Conservation (phyloP, 2,329 filamentous ascomycete species). For the Fusarium albidum region DNA sequence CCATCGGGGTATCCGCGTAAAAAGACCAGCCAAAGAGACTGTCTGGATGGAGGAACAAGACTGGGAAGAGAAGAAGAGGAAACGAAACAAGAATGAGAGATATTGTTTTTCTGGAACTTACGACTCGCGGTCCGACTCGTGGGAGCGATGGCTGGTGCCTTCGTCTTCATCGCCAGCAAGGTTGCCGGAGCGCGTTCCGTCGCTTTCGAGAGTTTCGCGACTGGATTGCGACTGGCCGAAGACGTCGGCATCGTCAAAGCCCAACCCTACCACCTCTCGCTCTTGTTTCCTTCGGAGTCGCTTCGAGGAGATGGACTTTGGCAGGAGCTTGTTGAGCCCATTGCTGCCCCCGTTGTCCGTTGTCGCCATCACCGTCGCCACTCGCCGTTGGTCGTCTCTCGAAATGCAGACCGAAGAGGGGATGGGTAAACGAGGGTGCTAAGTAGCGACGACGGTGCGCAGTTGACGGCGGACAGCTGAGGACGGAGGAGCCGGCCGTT, state of each 20-base stretch:
- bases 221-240: slow-evolving; percentile 47
- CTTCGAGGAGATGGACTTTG: slow-evolving; percentile 59
- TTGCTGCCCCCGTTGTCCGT: slow-evolving; percentile 42
- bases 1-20: slow-evolving; percentile 23
- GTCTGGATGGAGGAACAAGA: not conserved
- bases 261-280: slow-evolving; percentile 43
- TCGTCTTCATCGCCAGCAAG: slow-evolving; percentile 46
- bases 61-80: not conserved
- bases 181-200: slow-evolving; percentile 41
- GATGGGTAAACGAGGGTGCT: not conserved
- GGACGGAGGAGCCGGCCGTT: slow-evolving; percentile 16
- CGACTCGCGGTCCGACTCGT: slow-evolving; percentile 47
- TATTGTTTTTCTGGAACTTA: slow-evolving; percentile 27
- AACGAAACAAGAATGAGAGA: slow-evolving; percentile 10
- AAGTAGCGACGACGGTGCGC: slow-evolving; percentile 9
- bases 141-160: slow-evolving; percentile 45
- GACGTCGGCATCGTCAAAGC: slow-evolving; percentile 41
- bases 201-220: slow-evolving; percentile 50
- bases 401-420: not conserved
- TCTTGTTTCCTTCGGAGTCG: slow-evolving; percentile 59
- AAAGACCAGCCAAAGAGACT: not conserved
- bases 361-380: slow-evolving; percentile 17
- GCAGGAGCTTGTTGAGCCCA: slow-evolving; percentile 60
- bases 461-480: slow-evolving; percentile 13
- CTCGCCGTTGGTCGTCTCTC: not conserved